Percentiles rank a stretch among this genome's conserved stretches.
These are phyloP conservation scores for Pythium myriotylum DNA, from an alignment of 352 stramenopile genomes.

Conservation along the genomic window DNA sequence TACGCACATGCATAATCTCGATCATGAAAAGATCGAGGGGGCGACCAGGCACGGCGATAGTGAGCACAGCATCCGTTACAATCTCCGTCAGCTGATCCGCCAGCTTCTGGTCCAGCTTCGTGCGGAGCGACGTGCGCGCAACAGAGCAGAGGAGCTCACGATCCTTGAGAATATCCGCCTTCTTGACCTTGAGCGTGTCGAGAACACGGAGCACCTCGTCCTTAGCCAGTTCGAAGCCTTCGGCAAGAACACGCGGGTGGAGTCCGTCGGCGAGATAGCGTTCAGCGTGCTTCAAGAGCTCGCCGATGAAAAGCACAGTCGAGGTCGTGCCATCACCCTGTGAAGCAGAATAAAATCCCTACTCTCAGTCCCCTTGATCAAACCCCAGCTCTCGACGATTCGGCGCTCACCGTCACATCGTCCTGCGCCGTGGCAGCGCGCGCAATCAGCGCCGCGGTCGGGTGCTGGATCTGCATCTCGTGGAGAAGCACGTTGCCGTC, in stretches of 20 bases:
- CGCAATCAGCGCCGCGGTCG: conserved; percentile 98
- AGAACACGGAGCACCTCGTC: conserved; percentile 95
- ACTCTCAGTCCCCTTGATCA: background rate
- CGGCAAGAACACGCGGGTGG: conserved; percentile 96
- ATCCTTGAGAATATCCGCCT: conserved; percentile 89
- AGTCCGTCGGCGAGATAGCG: conserved; percentile 96
- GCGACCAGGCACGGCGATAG: conserved; percentile 84
- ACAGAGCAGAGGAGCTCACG: conserved; percentile 95
- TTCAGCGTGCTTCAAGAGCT: conserved; percentile 98
- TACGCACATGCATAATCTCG: conserved; percentile 96
- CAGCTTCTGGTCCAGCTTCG: conserved; percentile 96
- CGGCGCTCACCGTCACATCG: conserved; percentile 73
- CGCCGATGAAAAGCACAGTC: conserved; percentile 98
- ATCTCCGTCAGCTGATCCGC: conserved; percentile 95
- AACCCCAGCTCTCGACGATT: background rate
- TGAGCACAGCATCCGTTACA: conserved; percentile 97
- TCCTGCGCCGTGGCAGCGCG: conserved; percentile 98
- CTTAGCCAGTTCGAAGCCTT: conserved; percentile 98
- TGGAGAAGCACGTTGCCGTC: conserved; percentile 99
- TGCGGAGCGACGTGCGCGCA: conserved; percentile 96
- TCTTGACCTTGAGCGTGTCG: conserved; percentile 89
- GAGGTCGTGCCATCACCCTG: conserved; percentile 98
- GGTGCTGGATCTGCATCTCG: conserved; percentile 99
- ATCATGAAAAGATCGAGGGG: conserved; percentile 99
- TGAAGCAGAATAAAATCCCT: background rate